Evolutionary conservation across 352 stramenopile species (phyloP).

Genomic region (Pythium rhizo-oryzae): DNA sequence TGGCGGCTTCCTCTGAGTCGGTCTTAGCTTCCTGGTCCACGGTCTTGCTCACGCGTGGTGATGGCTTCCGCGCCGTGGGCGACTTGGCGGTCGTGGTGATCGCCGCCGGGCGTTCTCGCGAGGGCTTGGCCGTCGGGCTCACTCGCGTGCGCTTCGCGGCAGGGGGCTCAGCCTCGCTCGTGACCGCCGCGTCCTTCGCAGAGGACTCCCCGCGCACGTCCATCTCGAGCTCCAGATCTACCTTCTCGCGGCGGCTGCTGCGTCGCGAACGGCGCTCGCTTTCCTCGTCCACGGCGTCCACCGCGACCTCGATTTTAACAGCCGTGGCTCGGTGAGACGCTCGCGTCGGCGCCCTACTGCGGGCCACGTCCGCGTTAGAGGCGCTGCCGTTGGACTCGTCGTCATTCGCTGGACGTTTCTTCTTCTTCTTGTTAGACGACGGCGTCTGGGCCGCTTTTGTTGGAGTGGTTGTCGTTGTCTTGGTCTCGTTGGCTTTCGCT

Average conservation of each 20-base stretch:
- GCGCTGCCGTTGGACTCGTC: background rate
- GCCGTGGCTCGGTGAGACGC: background rate
- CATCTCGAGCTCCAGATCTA: slow-evolving; percentile 66
- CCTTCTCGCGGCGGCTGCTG: slow-evolving; percentile 30
- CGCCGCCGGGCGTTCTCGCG: background rate
- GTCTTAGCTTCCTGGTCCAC: slow-evolving; percentile 4
- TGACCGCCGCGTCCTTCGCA: background rate
- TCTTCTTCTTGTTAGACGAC: slow-evolving; percentile 6
- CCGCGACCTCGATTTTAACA: slow-evolving; percentile 40
- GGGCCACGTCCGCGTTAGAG: background rate
- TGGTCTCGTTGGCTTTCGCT: slow-evolving; percentile 2
- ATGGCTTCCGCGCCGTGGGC: slow-evolving; percentile 8
- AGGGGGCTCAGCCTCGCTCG: background rate
- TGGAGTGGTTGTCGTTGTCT: slow-evolving; percentile 1
- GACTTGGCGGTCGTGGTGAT: slow-evolving; percentile 6
- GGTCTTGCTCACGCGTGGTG: background rate
- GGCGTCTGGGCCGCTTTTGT: background rate
- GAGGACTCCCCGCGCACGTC: slow-evolving; percentile 37
- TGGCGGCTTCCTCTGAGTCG: slow-evolving; percentile 18
- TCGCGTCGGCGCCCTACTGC: background rate
- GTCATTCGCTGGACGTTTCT: background rate
- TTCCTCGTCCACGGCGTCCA: slow-evolving; percentile 55
- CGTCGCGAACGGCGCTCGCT: slow-evolving; percentile 45
- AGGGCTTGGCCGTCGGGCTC: slow-evolving; percentile 2
- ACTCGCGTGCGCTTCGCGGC: slow-evolving; percentile 10